These are phyloP conservation scores for Solanum chiquidenum DNA, from an alignment of 257 asterid species.

Conservation along the genomic window DNA sequence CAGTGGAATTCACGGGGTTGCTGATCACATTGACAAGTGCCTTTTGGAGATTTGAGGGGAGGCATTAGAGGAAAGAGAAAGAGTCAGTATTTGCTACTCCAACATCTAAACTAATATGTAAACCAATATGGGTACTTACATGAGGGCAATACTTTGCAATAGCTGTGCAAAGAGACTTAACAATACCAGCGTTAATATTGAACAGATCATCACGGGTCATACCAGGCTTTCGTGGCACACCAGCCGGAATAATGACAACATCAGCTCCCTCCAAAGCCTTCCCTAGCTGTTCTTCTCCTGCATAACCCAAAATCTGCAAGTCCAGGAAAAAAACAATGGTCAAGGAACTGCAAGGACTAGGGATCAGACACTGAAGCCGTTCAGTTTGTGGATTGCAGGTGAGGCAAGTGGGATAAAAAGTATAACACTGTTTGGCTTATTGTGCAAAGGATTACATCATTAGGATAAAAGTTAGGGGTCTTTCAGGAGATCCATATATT, in stretches of 20 bases:
- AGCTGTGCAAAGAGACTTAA: slow-evolving; percentile 12
- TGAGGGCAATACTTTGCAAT: slow-evolving; percentile 22
- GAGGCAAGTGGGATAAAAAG: neutral
- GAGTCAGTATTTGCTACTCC: neutral
- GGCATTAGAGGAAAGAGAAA: neutral
- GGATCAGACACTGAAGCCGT: neutral
- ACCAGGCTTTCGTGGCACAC: slow-evolving; percentile 28
- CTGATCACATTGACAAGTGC: slow-evolving; percentile 20
- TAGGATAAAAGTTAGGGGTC: neutral
- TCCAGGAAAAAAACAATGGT: neutral
- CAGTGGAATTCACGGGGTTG: slow-evolving; percentile 26
- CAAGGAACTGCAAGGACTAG: neutral
- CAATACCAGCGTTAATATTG: slow-evolving; percentile 25
- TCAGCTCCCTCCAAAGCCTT: slow-evolving; percentile 51
- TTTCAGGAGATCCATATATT: neutral
- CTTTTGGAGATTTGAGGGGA: neutral
- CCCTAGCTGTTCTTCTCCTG: slow-evolving; percentile 54
- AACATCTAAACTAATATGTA: neutral
- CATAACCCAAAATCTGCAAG: slow-evolving; percentile 52
- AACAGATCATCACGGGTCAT: slow-evolving; percentile 31
- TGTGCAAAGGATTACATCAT: neutral
- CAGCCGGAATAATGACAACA: slow-evolving; percentile 26
- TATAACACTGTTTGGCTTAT: neutral
- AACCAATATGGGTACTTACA: slow-evolving; percentile 5
- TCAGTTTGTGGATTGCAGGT: neutral